Evolutionary conservation across 1,139 yeast species (phyloP).

Genomic region (Maudiozyma humilis): DNA sequence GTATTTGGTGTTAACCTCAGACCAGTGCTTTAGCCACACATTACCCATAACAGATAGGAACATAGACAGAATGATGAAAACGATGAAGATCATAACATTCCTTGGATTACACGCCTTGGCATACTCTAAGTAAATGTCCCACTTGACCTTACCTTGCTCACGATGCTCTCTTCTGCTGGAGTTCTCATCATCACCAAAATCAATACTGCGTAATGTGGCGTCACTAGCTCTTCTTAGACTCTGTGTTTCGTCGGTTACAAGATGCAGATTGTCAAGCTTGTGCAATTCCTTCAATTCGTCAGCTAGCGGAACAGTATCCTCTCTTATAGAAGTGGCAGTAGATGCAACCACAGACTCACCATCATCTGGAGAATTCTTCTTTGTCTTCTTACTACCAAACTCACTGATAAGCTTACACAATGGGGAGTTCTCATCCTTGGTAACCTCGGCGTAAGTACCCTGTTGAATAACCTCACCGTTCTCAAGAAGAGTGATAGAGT

Average conservation of each 20-base stretch:
- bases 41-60: constrained; percentile 56
- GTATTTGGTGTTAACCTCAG: constrained; percentile 66
- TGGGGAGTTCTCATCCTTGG: constrained; percentile 40
- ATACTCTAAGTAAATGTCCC: constrained; percentile 76
- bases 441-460: constrained; percentile 56
- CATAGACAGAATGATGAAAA: constrained; percentile 48
- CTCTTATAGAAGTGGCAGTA: constrained; percentile 16
- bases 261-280: constrained; percentile 27
- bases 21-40: constrained; percentile 96
- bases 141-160: constrained; percentile 90
- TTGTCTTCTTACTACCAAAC: constrained; percentile 50
- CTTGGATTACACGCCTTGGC: constrained; percentile 81
- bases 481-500: constrained; percentile 60
- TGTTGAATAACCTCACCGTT: constrained; percentile 75
- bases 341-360: constrained; percentile 4
- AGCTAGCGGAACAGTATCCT: constrained; percentile 25
- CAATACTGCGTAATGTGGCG: constrained; percentile 43
- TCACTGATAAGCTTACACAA: constrained; percentile 62
- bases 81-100: constrained; percentile 52
- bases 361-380: background rate
- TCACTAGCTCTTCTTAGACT: constrained; percentile 67
- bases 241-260: constrained; percentile 26
- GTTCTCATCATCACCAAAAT: constrained; percentile 39
- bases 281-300: constrained; percentile 32
- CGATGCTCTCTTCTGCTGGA: constrained; percentile 61